Base-by-base conservation (phyloP, 1,139 yeast species). In the Hyphopichia fennica region DNA sequence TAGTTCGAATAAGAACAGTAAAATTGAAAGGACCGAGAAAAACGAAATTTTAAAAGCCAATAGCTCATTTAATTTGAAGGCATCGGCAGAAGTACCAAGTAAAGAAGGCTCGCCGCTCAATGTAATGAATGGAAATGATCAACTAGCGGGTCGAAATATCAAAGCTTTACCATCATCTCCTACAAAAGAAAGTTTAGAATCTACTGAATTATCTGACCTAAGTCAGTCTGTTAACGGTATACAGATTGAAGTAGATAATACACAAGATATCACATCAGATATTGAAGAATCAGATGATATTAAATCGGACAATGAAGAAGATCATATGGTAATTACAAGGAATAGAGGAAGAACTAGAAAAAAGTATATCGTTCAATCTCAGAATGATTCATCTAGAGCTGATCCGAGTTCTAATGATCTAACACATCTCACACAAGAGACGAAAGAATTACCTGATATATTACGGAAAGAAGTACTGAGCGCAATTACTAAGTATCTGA, bases 391-490 rank as follows among this genome's bases (percentile, higher is more conserved):
- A 6, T 33, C 35, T 6, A 17, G 31, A 20, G n/a, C 36, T 20
- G 38, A 34, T 34, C 25, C 17, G 14, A 30, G 25, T 13, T 27
- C 23, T 19, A 29, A 25, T 28, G 19, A n/a, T 15, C 3, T 14
- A 14, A 14, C 18, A 36, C 39, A 30, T 30, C 38, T 1, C 30
- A 36, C 11, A 30, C 20, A 31, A 7, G 20, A 31, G 6, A 31
- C 4, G 8, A 31, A 31, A 11, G 20, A n/a, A 5, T 6, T 11
- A 4, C 4, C 4, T 16, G 18, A 17, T 2, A 28, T 56, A 3
- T 45, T 63, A 6, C 44, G 65, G 28, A 41, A 45, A 13, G 72
- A 67, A 44, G 16, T 25, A 2, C 58, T 54, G 53, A 40, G 49
- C 0, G 40, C 46, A 1, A 38, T 67, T 4, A 47, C 52, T 1